These are phyloP conservation scores for Cyberlindnera americana DNA, from an alignment of 805 yeast species.

Conservation along the genomic window DNA sequence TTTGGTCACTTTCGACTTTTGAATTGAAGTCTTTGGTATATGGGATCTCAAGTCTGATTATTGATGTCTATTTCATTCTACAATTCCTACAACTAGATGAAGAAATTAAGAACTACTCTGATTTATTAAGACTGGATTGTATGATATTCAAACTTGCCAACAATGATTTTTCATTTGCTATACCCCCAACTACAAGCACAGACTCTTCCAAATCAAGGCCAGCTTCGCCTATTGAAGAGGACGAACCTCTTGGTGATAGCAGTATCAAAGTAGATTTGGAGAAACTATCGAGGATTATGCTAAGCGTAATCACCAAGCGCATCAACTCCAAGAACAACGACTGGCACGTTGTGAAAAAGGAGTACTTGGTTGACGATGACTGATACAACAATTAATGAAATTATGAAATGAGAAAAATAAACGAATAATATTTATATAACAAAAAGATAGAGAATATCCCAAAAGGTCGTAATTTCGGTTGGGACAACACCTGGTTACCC, in stretches of 20 bases:
- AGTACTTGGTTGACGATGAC: conserved; percentile 11
- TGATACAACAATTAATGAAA: neutral
- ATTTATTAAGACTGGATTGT: conserved; percentile 21
- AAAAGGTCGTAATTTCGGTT: too few relatives aligned
- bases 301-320: conserved; percentile 4
- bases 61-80: conserved; percentile 15
- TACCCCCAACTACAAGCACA: neutral
- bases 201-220: neutral
- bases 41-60: conserved; percentile 16
- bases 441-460: too few relatives aligned
- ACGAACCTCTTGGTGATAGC: neutral
- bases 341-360: conserved; percentile 26
- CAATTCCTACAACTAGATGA: conserved; percentile 14
- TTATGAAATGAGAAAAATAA: neutral
- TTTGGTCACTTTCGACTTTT: conserved; percentile 17
- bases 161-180: conserved; percentile 13
- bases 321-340: conserved; percentile 22
- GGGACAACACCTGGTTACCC: too few relatives aligned
- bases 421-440: neutral
- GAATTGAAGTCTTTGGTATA: conserved; percentile 15
- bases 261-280: conserved; percentile 7
- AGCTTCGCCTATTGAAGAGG: neutral
- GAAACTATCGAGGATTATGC: conserved; percentile 3
- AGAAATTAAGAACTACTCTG: conserved; percentile 7
- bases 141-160: conserved; percentile 24